Conservation (phyloP, 2,329 filamentous ascomycete genomes). For the Lachnellula arida region DNA sequence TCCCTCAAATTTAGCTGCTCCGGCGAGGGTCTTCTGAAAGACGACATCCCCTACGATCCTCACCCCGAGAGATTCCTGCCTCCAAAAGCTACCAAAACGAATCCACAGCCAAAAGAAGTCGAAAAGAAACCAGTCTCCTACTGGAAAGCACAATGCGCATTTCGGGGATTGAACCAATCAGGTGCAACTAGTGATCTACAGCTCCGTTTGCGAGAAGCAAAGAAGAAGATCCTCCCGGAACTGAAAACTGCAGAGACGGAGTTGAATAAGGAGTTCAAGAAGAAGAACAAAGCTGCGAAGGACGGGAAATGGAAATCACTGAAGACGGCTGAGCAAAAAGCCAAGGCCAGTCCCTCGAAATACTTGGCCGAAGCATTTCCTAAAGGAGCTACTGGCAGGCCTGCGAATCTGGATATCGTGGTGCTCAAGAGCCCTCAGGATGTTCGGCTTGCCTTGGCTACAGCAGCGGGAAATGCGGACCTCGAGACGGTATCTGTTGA, state of each 20-base stretch:
- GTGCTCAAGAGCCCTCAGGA: conserved; percentile 10
- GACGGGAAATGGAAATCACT: conserved; percentile 7
- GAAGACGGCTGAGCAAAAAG: conserved; percentile 14
- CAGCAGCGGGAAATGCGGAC: conserved; percentile 8
- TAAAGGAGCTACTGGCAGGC: conserved; percentile 11
- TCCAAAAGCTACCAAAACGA: conserved; percentile 13
- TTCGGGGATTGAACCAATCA: conserved; percentile 14
- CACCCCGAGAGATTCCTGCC: conserved; percentile 15
- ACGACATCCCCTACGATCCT: conserved; percentile 14
- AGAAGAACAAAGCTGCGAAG: conserved; percentile 6
- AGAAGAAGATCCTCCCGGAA: conserved; percentile 16
- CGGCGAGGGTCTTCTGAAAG: conserved; percentile 17
- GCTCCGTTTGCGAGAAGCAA: conserved; percentile 13
- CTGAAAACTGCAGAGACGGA: conserved; percentile 11
- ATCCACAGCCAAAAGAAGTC: conserved; percentile 5
- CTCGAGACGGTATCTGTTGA: conserved; percentile 11
- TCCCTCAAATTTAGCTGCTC: conserved; percentile 18
- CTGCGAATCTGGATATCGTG: conserved; percentile 17
- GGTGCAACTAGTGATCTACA: conserved; percentile 16
- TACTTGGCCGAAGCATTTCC: conserved; percentile 13
- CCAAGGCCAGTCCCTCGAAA: conserved; percentile 8
- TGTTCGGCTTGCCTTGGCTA: conserved; percentile 1
- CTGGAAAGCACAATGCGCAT: conserved; percentile 21
- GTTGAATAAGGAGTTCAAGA: conserved; percentile 17
- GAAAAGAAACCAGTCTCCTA: conserved; percentile 14